Conservation (phyloP, 176 grass and related monocot species). For the Ensete glaucum region DNA sequence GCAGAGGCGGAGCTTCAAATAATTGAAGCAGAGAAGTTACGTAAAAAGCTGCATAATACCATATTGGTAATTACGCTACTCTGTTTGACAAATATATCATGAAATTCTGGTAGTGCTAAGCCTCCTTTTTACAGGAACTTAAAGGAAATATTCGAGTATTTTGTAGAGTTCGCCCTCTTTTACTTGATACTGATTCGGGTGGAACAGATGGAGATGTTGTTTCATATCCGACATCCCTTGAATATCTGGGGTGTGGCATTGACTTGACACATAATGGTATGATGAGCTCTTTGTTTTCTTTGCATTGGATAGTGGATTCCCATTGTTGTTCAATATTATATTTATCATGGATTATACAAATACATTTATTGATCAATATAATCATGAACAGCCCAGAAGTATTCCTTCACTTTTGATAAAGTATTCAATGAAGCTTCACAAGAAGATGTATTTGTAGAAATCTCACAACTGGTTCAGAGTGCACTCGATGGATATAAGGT, state of each 20-base stretch:
- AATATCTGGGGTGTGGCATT: conserved; percentile 53
- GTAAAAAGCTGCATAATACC: conserved; percentile 85
- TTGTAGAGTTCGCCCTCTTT: conserved; percentile 70
- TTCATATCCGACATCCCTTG: conserved; percentile 70
- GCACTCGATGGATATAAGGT: conserved; percentile 95
- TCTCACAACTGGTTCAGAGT: conserved; percentile 80
- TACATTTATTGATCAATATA: conserved; percentile 3
- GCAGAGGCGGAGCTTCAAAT: conserved; percentile 64
- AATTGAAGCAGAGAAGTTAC: conserved; percentile 61
- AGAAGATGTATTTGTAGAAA: conserved; percentile 85
- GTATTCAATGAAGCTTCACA: conserved; percentile 68
- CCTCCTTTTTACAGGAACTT: conserved; percentile 52
- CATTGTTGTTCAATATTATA: background rate
- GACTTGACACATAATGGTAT: conserved; percentile 68
- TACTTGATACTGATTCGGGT: conserved; percentile 35
- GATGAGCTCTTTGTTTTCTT: background rate
- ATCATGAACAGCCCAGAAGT: conserved; percentile 43
- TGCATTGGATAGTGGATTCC: background rate
- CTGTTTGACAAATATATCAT: background rate
- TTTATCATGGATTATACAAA: background rate
- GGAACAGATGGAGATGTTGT: conserved; percentile 34
- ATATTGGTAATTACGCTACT: conserved; percentile 46
- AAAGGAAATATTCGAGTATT: conserved; percentile 96
- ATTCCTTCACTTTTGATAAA: conserved; percentile 76
- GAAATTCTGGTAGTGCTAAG: background rate